A percentile compares a stretch with the other conserved stretches of the same genome.
These are phyloP conservation scores for Populus hybrid DNA, from an alignment of 441 rosid species.

Conservation along the genomic window DNA sequence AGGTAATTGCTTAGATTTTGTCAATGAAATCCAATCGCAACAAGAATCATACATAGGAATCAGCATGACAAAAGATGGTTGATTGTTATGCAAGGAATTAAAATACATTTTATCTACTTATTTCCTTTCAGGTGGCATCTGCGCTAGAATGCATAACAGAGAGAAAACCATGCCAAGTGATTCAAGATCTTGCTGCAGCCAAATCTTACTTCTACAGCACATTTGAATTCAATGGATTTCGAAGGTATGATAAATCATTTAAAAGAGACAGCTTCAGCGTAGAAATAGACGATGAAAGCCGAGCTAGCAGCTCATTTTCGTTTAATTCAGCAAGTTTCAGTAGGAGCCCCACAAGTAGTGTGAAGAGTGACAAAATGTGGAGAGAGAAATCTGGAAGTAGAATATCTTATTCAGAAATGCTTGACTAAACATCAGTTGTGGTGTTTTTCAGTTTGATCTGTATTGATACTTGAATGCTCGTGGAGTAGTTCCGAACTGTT, in stretches of 20 bases:
- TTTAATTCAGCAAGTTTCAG: conserved; percentile 19
- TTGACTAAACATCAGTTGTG: conserved; percentile 11
- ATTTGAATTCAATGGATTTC: background rate
- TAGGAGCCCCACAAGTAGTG: conserved; percentile 16
- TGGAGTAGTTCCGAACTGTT: background rate
- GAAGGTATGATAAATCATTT: background rate
- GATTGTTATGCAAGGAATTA: background rate
- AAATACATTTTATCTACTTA: background rate
- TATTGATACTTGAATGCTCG: background rate
- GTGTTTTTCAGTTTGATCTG: background rate
- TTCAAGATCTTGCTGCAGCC: conserved; percentile 20
- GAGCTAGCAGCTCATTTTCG: conserved; percentile 12
- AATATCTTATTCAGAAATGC: conserved; percentile 28
- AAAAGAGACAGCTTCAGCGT: conserved; percentile 12
- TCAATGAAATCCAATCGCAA: background rate
- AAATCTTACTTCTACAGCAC: conserved; percentile 15
- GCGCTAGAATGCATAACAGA: conserved; percentile 33
- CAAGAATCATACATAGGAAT: background rate
- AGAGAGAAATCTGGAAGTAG: conserved; percentile 1
- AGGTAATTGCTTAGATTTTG: conserved; percentile 18
- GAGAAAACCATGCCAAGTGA: conserved; percentile 11
- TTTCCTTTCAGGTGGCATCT: conserved; percentile 25
- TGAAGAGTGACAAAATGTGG: conserved; percentile 11
- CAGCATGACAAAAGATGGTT: background rate
- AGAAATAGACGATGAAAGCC: background rate